These are phyloP conservation scores for Sphenostylis stenocarpa DNA, from an alignment of 306 rosid genomes.

Conservation along the genomic window DNA sequence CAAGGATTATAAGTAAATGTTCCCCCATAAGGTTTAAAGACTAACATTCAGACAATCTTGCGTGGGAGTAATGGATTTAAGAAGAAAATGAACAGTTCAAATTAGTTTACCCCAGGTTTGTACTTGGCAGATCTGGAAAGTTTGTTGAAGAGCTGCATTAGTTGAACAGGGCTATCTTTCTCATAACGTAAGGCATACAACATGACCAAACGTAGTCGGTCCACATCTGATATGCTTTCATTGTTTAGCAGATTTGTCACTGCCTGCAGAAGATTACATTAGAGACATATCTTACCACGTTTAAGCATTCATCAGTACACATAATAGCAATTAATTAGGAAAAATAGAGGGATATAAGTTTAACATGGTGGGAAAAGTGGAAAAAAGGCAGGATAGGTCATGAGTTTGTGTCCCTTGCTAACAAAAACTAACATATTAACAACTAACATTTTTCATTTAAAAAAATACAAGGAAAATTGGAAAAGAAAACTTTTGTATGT, in stretches of 20 bases:
- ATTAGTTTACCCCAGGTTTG: slow-evolving; percentile 68
- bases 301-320: not conserved
- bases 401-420: too few relatives aligned
- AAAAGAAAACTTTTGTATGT: not conserved
- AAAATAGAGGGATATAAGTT: not conserved
- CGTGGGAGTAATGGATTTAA: slow-evolving; percentile 6
- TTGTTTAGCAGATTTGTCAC: slow-evolving; percentile 72
- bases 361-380: too few relatives aligned
- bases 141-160: slow-evolving; percentile 84
- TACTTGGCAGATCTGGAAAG: slow-evolving; percentile 74
- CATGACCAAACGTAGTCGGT: slow-evolving; percentile 82
- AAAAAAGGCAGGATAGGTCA: too few relatives aligned
- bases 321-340: not conserved
- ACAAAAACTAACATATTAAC: not conserved
- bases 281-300: slow-evolving; percentile 31
- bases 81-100: slow-evolving; percentile 6
- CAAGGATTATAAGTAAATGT: slow-evolving; percentile 23
- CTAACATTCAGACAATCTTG: slow-evolving; percentile 8
- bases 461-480: not conserved
- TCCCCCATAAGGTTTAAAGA: not conserved
- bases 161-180: slow-evolving; percentile 91
- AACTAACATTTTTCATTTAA: not conserved
- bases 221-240: slow-evolving; percentile 76
- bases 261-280: slow-evolving; percentile 58
- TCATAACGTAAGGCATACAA: slow-evolving; percentile 89